Base-by-base conservation (phyloP, 306 rosid species). In the Potentilla sterilis region DNA sequence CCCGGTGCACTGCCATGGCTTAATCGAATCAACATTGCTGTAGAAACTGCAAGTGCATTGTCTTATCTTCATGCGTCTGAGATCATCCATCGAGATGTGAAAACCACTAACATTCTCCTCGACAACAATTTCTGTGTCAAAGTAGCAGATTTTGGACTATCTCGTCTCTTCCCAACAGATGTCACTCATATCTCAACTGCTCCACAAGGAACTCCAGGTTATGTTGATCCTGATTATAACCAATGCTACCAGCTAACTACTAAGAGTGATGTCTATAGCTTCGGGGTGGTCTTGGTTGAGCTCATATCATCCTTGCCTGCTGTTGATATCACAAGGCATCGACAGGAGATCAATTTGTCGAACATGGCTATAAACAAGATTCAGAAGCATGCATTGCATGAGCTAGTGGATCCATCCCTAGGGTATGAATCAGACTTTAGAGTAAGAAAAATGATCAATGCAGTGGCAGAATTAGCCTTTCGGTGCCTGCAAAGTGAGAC, bases 191-290 rank as follows among this genome's bases (percentile, higher is more conserved):
- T 92, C 38, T 94, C 97, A 41, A 94, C 97, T 6, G 95, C 90
- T 64, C 97, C 97, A 65, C 96, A 92, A 83, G 98, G 98, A 37
- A 94, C 98, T 70, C 98, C 98, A 0, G 98, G 98, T 34, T 94
- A 94, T 21, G 96, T 94, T 19, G 98, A 94, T 78, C 97, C 98
- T 0, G 97, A 92, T 35, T 92, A 92, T 81, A 93, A 87, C 15
- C 83, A 88, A 18, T 90, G 95, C 79, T 88, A 94, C 61, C 90
- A 90, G 76, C 92, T 94, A 7, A 90, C 96, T 2, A 67, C 66
- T 46, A 92, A 86, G 74, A 94, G 98, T 43, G 98, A 94, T 63
- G 97, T 94, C 4, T 94, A 77, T 57, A 92, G 97, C 90, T 92
- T 90, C 12, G 98, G 98, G 8, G 98, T 94, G 47, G 96, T 94